Evolutionary conservation across 177 flowering plant genomes (phyloP).

Genomic region (Tripterygium wilfordii): DNA sequence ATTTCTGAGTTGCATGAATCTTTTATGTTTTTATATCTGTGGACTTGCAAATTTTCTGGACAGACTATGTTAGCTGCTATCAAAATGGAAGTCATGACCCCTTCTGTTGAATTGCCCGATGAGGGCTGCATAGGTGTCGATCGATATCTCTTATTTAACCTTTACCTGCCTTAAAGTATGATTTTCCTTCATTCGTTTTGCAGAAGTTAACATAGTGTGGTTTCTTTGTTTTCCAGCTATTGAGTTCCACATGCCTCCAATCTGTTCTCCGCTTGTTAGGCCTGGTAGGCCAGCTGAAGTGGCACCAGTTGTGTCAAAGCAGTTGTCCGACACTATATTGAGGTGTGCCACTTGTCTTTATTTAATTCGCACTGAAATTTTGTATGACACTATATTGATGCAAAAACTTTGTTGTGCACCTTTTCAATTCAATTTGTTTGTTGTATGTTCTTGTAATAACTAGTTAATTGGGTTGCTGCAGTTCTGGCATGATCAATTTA

Average conservation of each 20-base stretch:
- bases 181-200: background rate
- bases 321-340: slow-evolving; percentile 66
- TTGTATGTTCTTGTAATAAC: background rate
- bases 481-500: slow-evolving; percentile 70
- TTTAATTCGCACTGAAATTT: no score
- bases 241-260: slow-evolving; percentile 95
- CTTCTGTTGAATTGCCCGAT: slow-evolving; percentile 64
- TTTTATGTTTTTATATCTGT: no score
- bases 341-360: no score
- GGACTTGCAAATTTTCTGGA: no score
- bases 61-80: slow-evolving; percentile 95
- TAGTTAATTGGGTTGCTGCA: slow-evolving; percentile 21
- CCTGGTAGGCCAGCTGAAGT: slow-evolving; percentile 94
- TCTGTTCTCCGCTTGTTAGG: slow-evolving; percentile 88
- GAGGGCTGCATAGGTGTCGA: slow-evolving; percentile 84
- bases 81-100: slow-evolving; percentile 93
- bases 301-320: slow-evolving; percentile 82
- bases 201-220: background rate
- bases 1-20: no score
- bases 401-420: no score
- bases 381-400: no score
- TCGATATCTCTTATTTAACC: no score
- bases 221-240: slow-evolving; percentile 43
- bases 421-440: background rate
- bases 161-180: background rate